Evolutionary conservation across 169 alveolate species (phyloP), one percentile per base, ranked within the genome.

Genomic region (Eimeria praecox): DNA sequence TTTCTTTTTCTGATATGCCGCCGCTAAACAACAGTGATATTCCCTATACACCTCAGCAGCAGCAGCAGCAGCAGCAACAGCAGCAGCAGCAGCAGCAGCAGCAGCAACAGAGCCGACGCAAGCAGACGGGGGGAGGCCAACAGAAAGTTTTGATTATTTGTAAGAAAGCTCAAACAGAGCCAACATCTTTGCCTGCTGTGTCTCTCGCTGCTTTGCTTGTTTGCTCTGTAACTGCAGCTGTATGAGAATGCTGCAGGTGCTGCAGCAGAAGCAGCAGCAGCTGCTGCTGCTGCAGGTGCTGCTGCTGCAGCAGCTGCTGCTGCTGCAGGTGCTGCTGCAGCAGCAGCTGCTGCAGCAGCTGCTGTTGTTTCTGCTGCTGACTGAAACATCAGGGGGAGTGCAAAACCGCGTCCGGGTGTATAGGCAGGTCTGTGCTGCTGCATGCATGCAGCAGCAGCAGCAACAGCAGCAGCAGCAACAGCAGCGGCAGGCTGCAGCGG

Each of bases 31-130:
- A 16, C n/a, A n/a, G n/a, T 12, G 40, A 24, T 4, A 42, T 14
- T 49, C 54, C 56, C 44, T 54, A 56, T 16, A 5, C 75, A 12
- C 78, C 49, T 16, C 75, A 16, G 78, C 92, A 85, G 92, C 92
- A 85, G 78, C 92, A 59, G 56, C 92, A 82, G 64, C 90, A 14
- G 71, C 59, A 54, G 78, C n/a, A n/a, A n/a, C n/a, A n/a, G n/a
- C n/a, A n/a, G n/a, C n/a, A n/a, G n/a, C n/a, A n/a, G n/a, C n/a
- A n/a, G n/a, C n/a, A n/a, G n/a, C n/a, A n/a, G n/a, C n/a, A n/a
- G n/a, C n/a, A n/a, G n/a, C n/a, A n/a, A n/a, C 54, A 3, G 52
- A 9, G 35, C 30, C 8, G 46, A 40, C 88, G 59, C 9, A 42
- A 77, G 88, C 62, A 27, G 80, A 22, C 92, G 16, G 64, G 73